Percentiles rank a stretch among this genome's conserved stretches.
Conservation (phyloP, 768 basidiomycete species). For the Suillus subluteus region DNA sequence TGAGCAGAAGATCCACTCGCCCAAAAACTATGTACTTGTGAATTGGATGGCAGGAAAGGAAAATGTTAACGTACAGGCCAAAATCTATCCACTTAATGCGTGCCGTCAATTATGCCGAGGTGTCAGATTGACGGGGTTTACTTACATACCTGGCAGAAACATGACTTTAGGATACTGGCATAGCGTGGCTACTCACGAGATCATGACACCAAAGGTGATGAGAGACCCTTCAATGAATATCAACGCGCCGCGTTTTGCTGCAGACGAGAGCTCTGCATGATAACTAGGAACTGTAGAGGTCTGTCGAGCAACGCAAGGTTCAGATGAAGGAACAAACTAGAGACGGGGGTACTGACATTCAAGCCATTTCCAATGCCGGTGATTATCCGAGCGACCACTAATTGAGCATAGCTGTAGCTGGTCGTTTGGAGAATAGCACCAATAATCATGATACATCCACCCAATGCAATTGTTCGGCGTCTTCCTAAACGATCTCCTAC, state of each 20-base stretch:
- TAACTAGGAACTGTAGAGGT: constrained; percentile 70
- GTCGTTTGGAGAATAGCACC: constrained; percentile 65
- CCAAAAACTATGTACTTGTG: constrained; percentile 46
- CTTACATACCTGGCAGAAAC: constrained; percentile 19
- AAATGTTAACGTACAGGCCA: constrained; percentile 46
- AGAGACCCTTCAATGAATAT: constrained; percentile 69
- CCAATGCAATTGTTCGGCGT: constrained; percentile 58
- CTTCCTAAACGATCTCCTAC: constrained; percentile 63
- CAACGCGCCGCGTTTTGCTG: constrained; percentile 59
- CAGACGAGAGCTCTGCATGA: constrained; percentile 67
- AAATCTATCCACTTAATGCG: constrained; percentile 61
- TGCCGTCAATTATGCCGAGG: not conserved
- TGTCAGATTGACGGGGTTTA: not conserved
- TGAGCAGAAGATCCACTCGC: constrained; percentile 52
- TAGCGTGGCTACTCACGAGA: constrained; percentile 47
- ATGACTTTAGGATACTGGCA: not conserved
- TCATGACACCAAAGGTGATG: constrained; percentile 66
- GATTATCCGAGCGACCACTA: constrained; percentile 62
- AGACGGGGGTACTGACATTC: constrained; percentile 41
- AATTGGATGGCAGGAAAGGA: constrained; percentile 6
- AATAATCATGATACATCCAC: constrained; percentile 61
- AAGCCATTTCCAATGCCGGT: constrained; percentile 71
- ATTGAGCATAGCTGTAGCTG: constrained; percentile 60
- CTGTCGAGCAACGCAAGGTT: constrained; percentile 28
- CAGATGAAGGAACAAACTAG: not conserved